These are phyloP conservation scores for Colletotrichum zoysiae DNA, from an alignment of 2,329 filamentous ascomycete genomes.

Conservation along the genomic window DNA sequence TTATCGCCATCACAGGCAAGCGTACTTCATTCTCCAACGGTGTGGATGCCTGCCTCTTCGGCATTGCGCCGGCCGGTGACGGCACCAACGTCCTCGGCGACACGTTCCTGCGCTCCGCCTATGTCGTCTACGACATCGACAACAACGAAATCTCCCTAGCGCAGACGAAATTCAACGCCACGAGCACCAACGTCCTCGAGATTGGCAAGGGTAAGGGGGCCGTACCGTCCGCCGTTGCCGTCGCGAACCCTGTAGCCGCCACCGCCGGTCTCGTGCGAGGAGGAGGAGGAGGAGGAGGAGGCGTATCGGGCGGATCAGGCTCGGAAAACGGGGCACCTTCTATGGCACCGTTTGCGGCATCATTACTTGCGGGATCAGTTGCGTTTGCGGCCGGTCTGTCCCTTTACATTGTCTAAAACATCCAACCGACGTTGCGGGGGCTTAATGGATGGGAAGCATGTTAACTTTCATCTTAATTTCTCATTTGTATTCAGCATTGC, in stretches of 20 bases:
- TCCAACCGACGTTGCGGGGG: neutral
- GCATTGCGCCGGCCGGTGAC: conserved; percentile 69
- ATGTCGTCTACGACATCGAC: conserved; percentile 80
- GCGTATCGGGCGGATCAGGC: conserved; percentile 12
- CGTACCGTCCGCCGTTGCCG: conserved; percentile 67
- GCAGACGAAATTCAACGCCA: conserved; percentile 73
- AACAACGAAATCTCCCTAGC: conserved; percentile 80
- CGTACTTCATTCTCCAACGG: conserved; percentile 67
- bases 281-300: conserved; percentile 23
- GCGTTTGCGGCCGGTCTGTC: conserved; percentile 25
- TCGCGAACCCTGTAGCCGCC: conserved; percentile 62
- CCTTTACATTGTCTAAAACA: conserved; percentile 7
- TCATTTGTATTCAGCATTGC: conserved; percentile 18
- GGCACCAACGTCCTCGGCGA: conserved; percentile 76
- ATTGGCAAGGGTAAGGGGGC: conserved; percentile 62
- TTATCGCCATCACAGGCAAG: conserved; percentile 60
- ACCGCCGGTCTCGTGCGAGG: conserved; percentile 55
- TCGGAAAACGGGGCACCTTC: conserved; percentile 28
- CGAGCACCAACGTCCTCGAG: conserved; percentile 64
- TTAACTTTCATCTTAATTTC: neutral
- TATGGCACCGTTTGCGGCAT: conserved; percentile 28
- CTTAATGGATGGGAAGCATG: conserved; percentile 5
- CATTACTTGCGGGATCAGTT: conserved; percentile 23
- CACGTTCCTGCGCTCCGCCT: conserved; percentile 80
- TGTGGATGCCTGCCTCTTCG: conserved; percentile 73